Conservation (phyloP, 352 stramenopile species). For the Stramenopiles sp. region DNA sequence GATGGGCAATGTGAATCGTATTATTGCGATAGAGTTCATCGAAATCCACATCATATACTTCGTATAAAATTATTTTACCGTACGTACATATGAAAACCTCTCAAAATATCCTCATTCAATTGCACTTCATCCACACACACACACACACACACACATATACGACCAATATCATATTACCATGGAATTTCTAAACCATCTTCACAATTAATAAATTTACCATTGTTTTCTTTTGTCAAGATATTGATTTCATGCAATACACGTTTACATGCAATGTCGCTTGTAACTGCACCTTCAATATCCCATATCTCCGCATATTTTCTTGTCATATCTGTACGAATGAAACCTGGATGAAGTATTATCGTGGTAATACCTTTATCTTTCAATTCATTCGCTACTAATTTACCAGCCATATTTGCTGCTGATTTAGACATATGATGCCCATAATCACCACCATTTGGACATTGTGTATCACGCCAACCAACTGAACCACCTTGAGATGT, state of each 20-base stretch:
- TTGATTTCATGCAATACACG: background rate
- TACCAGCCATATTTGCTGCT: constrained; percentile 36
- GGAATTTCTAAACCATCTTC: background rate
- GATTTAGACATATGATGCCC: constrained; percentile 44
- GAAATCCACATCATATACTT: no score
- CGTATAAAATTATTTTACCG: no score
- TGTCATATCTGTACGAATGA: constrained; percentile 48
- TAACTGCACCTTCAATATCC: background rate
- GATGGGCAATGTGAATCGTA: no score
- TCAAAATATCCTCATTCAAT: no score
- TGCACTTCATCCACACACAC: no score
- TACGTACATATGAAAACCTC: no score
- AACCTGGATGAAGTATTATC: constrained; percentile 37
- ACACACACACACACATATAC: background rate
- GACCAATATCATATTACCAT: background rate
- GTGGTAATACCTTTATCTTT: constrained; percentile 32
- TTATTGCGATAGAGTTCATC: no score
- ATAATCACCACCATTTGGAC: constrained; percentile 40
- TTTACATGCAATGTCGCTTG: background rate
- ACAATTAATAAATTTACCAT: background rate
- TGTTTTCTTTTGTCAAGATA: background rate
- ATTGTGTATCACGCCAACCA: constrained; percentile 39
- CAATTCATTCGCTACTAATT: constrained; percentile 35
- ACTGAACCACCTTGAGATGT: constrained; percentile 41
- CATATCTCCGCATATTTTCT: background rate